Evolutionary conservation across 2,329 filamentous ascomycete species (phyloP).

Genomic region (Tolypocladium guangdongense): DNA sequence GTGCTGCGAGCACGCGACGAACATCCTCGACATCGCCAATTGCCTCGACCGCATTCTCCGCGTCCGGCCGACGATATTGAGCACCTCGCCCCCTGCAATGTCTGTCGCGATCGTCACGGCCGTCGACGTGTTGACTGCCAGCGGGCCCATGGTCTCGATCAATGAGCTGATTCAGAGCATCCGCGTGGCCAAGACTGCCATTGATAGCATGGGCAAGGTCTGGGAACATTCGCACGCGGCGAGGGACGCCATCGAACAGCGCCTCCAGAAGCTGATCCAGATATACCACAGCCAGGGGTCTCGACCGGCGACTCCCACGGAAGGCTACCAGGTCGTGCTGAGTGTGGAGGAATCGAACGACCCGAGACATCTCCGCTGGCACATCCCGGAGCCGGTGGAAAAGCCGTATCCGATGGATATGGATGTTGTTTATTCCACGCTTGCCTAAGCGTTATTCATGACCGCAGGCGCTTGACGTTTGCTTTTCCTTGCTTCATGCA

Average conservation of each 20-base stretch:
- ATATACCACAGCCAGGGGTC: slow-evolving; percentile 20
- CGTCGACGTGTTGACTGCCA: slow-evolving; percentile 54
- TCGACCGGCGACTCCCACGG: slow-evolving; percentile 13
- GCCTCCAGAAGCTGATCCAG: slow-evolving; percentile 21
- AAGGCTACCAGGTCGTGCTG: slow-evolving; percentile 20
- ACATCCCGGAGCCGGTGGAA: slow-evolving; percentile 24
- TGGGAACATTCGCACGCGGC: slow-evolving; percentile 50
- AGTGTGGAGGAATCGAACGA: slow-evolving; percentile 15
- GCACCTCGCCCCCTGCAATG: slow-evolving; percentile 47
- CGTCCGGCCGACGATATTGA: slow-evolving; percentile 17
- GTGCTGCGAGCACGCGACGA: slow-evolving; percentile 40
- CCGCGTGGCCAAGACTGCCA: slow-evolving; percentile 36
- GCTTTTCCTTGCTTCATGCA: slow-evolving; percentile 5
- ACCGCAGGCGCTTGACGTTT: not conserved
- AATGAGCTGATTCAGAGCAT: slow-evolving; percentile 42
- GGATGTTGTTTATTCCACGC: slow-evolving; percentile 24
- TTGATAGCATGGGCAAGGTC: slow-evolving; percentile 44
- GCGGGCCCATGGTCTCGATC: slow-evolving; percentile 40
- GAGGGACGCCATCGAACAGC: slow-evolving; percentile 32
- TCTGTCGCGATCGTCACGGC: slow-evolving; percentile 53
- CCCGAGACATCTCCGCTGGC: slow-evolving; percentile 20
- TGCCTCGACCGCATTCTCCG: slow-evolving; percentile 26
- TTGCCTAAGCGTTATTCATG: slow-evolving; percentile 9
- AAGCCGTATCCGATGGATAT: slow-evolving; percentile 23
- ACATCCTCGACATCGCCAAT: slow-evolving; percentile 37